A percentile compares a stretch with the other conserved stretches of the same genome.
Evolutionary conservation across 192 early-diverging fungal genomes (phyloP).

Genomic region (Pilaira anomala): DNA sequence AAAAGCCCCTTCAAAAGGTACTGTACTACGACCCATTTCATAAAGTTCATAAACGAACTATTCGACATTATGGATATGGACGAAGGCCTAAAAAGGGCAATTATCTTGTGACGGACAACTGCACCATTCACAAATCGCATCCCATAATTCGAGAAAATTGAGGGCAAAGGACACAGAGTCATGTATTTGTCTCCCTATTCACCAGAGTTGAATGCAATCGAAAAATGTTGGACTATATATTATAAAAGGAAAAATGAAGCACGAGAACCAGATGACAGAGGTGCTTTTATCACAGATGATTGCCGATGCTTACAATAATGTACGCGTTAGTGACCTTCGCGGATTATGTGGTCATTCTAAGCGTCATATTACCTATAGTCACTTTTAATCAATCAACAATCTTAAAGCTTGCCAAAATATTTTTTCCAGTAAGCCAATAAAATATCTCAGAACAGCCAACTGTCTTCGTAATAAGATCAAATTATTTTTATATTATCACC

Average conservation of each 20-base stretch:
- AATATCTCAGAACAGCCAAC: background rate
- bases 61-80: conserved; percentile 12
- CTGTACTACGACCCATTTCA: conserved; percentile 11
- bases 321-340: background rate
- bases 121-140: conserved; percentile 10
- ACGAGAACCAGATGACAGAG: background rate
- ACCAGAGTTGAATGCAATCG: conserved; percentile 13
- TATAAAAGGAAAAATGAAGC: conserved; percentile 11
- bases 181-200: conserved; percentile 22
- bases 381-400: no score
- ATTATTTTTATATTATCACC: conserved; percentile 6
- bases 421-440: conserved; percentile 3
- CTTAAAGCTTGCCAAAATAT: conserved; percentile 1
- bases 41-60: conserved; percentile 14
- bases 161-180: conserved; percentile 6
- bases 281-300: conserved; percentile 3
- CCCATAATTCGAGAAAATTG: conserved; percentile 5
- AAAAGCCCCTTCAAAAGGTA: background rate
- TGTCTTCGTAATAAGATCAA: background rate
- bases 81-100: background rate
- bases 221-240: conserved; percentile 10
- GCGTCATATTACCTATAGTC: no score
- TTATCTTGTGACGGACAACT: conserved; percentile 8
- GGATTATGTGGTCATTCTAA: background rate
- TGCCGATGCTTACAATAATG: conserved; percentile 9